These are phyloP conservation scores for Benincasa hispida DNA, from an alignment of 306 rosid genomes.

Conservation along the genomic window DNA sequence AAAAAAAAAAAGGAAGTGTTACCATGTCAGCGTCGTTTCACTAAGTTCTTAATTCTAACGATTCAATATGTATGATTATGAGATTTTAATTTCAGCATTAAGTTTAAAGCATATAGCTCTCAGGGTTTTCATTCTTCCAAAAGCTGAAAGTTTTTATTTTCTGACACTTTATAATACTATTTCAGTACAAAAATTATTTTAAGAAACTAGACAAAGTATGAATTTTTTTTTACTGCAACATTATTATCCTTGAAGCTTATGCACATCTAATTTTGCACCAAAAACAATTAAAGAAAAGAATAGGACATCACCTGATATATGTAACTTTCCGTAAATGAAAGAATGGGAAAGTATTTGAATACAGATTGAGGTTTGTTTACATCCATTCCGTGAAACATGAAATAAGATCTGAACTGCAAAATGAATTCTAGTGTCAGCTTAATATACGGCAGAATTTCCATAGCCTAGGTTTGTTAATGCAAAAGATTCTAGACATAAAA, in stretches of 20 bases:
- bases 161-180: neutral
- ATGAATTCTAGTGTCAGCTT: neutral
- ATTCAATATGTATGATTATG: neutral
- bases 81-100: neutral
- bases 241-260: neutral
- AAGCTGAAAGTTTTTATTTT: neutral
- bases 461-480: neutral
- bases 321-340: slow-evolving; percentile 79
- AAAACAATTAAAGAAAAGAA: slow-evolving; percentile 1
- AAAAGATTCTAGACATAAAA: neutral
- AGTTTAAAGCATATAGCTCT: neutral
- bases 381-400: slow-evolving; percentile 90
- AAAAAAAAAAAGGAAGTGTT: no score
- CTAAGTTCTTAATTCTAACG: neutral
- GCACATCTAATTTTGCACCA: neutral
- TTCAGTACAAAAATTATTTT: neutral
- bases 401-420: slow-evolving; percentile 90
- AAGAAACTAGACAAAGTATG: neutral
- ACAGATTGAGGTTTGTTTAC: slow-evolving; percentile 45
- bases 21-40: neutral
- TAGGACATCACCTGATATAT: slow-evolving; percentile 67
- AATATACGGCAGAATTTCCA: neutral
- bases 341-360: slow-evolving; percentile 63
- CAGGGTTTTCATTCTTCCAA: neutral
- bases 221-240: neutral